These are phyloP conservation scores for Golubevia sp. DNA, from an alignment of 1,284 basidiomycete genomes.

Conservation along the genomic window DNA sequence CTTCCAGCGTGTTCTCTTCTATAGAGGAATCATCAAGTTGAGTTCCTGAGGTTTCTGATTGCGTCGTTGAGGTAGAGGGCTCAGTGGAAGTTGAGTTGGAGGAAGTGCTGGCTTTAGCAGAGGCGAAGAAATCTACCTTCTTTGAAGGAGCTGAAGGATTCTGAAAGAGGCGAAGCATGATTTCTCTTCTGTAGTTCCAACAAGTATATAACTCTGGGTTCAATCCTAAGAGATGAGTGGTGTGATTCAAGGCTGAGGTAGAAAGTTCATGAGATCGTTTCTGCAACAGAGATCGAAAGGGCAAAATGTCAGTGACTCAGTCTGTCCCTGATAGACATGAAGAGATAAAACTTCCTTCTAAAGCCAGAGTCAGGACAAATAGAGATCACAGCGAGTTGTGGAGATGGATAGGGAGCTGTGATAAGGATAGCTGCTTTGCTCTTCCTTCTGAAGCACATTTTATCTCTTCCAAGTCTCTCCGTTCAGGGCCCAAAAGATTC, in stretches of 20 bases:
- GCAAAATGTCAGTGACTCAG: too few relatives aligned
- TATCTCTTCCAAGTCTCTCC: too few relatives aligned
- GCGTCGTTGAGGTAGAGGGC: not conserved
- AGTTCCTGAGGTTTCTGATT: not conserved
- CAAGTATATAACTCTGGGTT: conserved; percentile 58
- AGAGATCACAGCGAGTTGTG: not conserved
- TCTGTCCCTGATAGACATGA: too few relatives aligned
- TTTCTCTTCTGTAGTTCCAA: conserved; percentile 51
- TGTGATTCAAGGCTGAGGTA: conserved; percentile 26
- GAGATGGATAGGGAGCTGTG: too few relatives aligned
- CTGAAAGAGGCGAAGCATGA: conserved; percentile 32
- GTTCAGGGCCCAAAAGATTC: too few relatives aligned
- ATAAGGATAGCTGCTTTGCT: too few relatives aligned
- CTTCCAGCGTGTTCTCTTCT: too few relatives aligned
- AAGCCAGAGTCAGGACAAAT: too few relatives aligned
- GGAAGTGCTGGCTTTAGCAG: conserved; percentile 1
- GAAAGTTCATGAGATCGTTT: not conserved
- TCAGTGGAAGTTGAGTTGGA: too few relatives aligned
- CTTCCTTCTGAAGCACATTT: too few relatives aligned
- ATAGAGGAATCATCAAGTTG: too few relatives aligned
- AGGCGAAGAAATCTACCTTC: conserved; percentile 30
- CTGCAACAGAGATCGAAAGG: not conserved
- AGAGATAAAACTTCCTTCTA: too few relatives aligned
- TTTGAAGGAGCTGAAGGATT: not conserved
- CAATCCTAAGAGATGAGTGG: conserved; percentile 37